Evolutionary conservation across 78 protist species (phyloP), one percentile per base, ranked within the genome.

Genomic region (Cavenderia fasciculata): DNA sequence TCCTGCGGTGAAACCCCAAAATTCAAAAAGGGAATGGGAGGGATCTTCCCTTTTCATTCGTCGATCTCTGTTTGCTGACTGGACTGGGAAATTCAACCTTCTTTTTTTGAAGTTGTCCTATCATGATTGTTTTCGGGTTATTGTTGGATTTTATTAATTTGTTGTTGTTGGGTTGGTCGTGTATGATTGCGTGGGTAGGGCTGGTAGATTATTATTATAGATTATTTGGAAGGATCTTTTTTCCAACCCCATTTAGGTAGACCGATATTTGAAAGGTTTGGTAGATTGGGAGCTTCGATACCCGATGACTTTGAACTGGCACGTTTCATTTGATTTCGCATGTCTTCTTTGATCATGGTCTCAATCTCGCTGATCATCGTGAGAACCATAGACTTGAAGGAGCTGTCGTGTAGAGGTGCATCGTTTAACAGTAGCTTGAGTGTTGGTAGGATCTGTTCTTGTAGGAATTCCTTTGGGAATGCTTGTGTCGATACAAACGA

Each of bases 191-290:
- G 2, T 12, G 18, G 27, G 3, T 34, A 18, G 21, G 10, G 34
- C 0, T 4, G 21, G 6, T 61, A 61, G 16, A 31, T 31, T 34
- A 61, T 18, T 34, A 61, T 21, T 12, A n/a, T n/a, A n/a, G n/a
- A n/a, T 61, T 34, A 34, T 61, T 52, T 52, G 10, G 69, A n/a
- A 31, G 69, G 54, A 62, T 31, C 70, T 36, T 62, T 31, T 41
- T 79, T 79, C 88, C 88, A 79, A 57, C 71, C 61, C 88, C 88
- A 79, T 18, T 79, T 79, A 59, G 69, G 52, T 19, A 75, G 46
- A 43, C 27, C 16, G 2, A 68, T 44, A 52, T 72, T 72, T 29
- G 4, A 18, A 14, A 61, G n/a, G 18, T 61, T 61, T 14, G 23
- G n/a, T 21, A 75, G 52, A 46, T 62, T 29, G 27, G 72, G 87